Evolutionary conservation across 2,329 filamentous ascomycete species (phyloP).

Genomic region (Calonectria honghensis): DNA sequence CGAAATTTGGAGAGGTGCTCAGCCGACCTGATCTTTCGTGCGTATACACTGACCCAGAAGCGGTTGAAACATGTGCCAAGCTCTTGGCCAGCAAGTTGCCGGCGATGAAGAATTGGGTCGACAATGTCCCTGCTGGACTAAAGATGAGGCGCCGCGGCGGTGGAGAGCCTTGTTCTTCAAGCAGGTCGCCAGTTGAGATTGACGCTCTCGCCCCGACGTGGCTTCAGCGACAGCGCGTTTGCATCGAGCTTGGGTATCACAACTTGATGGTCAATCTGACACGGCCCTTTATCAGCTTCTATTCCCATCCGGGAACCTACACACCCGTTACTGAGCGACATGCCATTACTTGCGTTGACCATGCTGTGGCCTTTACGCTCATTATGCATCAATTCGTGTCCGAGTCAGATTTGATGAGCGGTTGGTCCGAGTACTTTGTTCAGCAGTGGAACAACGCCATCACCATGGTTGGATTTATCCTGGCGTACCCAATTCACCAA

Average conservation of each 20-base stretch:
- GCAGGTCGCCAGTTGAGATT: slow-evolving; percentile 54
- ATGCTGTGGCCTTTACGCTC: slow-evolving; percentile 50
- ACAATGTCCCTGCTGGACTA: slow-evolving; percentile 60
- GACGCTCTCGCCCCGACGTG: slow-evolving; percentile 60
- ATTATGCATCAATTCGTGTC: slow-evolving; percentile 51
- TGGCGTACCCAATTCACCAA: slow-evolving; percentile 55
- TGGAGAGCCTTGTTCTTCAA: slow-evolving; percentile 59
- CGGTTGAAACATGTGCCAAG: slow-evolving; percentile 46
- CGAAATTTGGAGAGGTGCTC: slow-evolving; percentile 45
- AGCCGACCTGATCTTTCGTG: slow-evolving; percentile 25
- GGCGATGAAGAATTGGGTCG: slow-evolving; percentile 56
- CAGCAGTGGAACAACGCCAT: slow-evolving; percentile 57
- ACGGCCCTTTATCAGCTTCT: slow-evolving; percentile 63
- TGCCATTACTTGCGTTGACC: slow-evolving; percentile 47
- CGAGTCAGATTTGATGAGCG: slow-evolving; percentile 50
- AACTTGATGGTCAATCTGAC: slow-evolving; percentile 61
- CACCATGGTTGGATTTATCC: slow-evolving; percentile 58
- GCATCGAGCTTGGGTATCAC: slow-evolving; percentile 65
- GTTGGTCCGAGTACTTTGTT: slow-evolving; percentile 55
- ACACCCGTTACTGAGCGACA: slow-evolving; percentile 45
- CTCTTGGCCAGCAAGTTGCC: slow-evolving; percentile 50
- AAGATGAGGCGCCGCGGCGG: slow-evolving; percentile 58
- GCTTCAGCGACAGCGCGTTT: slow-evolving; percentile 63
- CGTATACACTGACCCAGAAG: slow-evolving; percentile 45
- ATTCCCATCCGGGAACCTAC: slow-evolving; percentile 29